These are phyloP conservation scores for Chrysanthemum lavandulifolium DNA, from an alignment of 129 eudicot species.

Conservation along the genomic window DNA sequence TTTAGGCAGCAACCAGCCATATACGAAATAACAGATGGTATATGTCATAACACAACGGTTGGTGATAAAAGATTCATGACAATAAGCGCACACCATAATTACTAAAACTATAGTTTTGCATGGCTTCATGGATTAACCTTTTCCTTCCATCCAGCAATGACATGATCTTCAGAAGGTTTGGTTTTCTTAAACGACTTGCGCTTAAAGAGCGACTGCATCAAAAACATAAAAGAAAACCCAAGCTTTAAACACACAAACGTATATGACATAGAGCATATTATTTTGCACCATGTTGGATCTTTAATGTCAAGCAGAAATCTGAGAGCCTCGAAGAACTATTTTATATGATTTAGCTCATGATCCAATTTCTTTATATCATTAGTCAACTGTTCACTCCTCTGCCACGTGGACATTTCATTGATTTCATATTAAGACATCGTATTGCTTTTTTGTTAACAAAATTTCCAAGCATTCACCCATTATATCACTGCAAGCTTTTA, in stretches of 20 bases:
- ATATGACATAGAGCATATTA: background rate
- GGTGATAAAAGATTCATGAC: background rate
- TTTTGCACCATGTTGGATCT: too few relatives aligned
- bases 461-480: too few relatives aligned
- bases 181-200: constrained; percentile 68
- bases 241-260: background rate
- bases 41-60: background rate
- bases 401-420: too few relatives aligned
- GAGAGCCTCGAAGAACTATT: too few relatives aligned
- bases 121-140: constrained; percentile 10
- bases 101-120: background rate
- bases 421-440: too few relatives aligned
- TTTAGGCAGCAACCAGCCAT: background rate
- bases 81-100: background rate
- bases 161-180: constrained; percentile 45
- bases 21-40: background rate
- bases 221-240: background rate
- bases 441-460: too few relatives aligned
- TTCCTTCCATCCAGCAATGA: constrained; percentile 42
- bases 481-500: too few relatives aligned
- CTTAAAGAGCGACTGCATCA: constrained; percentile 54
- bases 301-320: too few relatives aligned
- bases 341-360: too few relatives aligned
- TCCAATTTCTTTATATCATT: too few relatives aligned
- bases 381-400: too few relatives aligned